Conservation (phyloP, 2,329 filamentous ascomycete genomes). For the Alternaria gansuensis region DNA sequence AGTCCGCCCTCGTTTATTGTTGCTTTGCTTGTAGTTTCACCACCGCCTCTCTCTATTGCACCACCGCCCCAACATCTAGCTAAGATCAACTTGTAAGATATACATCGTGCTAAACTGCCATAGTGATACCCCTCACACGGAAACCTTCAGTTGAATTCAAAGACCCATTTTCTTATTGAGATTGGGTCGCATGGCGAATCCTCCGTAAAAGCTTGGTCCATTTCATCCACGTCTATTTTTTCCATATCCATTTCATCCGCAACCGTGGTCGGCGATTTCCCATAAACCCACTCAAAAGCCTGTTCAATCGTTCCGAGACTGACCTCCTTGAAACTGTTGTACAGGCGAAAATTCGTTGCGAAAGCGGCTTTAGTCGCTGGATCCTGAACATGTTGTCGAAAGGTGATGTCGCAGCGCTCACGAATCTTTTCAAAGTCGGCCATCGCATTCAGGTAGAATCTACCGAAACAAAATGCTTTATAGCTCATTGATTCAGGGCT, state of each 20-base stretch:
- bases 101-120: background rate
- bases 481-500: background rate
- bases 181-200: background rate
- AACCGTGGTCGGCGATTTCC: background rate
- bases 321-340: background rate
- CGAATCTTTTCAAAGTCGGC: background rate
- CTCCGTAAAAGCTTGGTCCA: background rate
- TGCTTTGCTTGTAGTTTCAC: background rate
- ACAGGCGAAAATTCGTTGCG: background rate
- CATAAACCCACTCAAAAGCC: constrained; percentile 12
- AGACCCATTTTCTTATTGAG: constrained; percentile 10
- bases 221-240: background rate
- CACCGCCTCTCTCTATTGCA: background rate
- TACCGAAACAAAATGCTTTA: background rate
- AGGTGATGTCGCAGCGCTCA: constrained; percentile 4
- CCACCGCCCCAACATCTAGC: background rate
- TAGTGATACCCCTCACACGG: background rate
- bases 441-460: background rate
- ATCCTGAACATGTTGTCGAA: constrained; percentile 5
- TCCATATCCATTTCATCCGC: background rate
- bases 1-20: background rate
- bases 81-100: background rate
- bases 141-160: constrained; percentile 6
- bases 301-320: background rate
- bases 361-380: background rate